Evolutionary conservation across 192 early-diverging fungal species (phyloP), one percentile per base, ranked within the genome.

Genomic region (Backusella tuberculispora): DNA sequence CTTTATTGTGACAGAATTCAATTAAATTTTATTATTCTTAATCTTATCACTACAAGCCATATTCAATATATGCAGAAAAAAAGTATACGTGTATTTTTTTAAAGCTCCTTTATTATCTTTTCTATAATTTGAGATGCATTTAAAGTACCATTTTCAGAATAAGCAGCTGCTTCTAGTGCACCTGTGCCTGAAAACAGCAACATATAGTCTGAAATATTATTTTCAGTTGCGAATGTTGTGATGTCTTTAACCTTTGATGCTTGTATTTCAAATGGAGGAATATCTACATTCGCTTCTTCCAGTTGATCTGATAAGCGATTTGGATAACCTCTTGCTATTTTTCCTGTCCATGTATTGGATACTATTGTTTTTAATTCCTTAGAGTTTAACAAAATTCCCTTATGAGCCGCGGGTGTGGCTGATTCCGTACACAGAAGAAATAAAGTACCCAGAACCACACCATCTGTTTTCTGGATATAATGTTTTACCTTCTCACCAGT

Each of bases 381-480:
- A 45, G 44, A 44, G 17, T 17, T 37, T 48, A 77, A 21, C 24
- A 77, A 34, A 1, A 50, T 71, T 1, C 68, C 19, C 6, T 24
- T 19, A 41, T 78, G 76, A 24, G 66, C 24, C 1, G 19, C 12
- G 1, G 76, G 76, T 34, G 72, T 47, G 13, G 19, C 14, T 8
- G 71, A 73, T 5, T 47, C 50, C 17, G 42, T 73, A n/a, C 71
- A 37, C 15, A 78, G 17, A 71, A 78, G 72, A 60, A 78, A 78
- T 29, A 78, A 43, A 3, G 71, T 78, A 14, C 76, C 76, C 14
- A 67, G 8, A 10, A 67, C 71, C 3, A 48, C 70, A 9, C 71
- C 76, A 73, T 78, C 76, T n/a, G 66, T 65, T 72, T 48, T 29
- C 34, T 13, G 42, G 17, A 66, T 46, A 53, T 14, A 29, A 34